phyloP scores from a whole-genome alignment of 2,329 filamentous ascomycete species.

The Macroventuria anomochaeta region DNA sequence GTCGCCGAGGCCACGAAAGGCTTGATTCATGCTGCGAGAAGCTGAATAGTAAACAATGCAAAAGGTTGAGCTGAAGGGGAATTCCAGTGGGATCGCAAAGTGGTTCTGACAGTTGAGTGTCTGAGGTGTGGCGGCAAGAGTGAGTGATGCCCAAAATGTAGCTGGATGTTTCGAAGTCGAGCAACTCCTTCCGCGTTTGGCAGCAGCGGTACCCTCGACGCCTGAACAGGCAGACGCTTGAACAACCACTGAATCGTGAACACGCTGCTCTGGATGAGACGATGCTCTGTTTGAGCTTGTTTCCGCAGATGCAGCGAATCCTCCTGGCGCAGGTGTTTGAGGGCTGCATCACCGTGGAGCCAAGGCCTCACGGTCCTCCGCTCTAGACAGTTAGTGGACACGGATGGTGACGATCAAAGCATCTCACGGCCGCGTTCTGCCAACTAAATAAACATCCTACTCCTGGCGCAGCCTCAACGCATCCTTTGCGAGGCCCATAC shows the following conservation, averaged over 20 bases:
- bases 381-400: conserved; percentile 6
- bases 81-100: neutral
- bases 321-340: neutral
- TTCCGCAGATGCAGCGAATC: conserved; percentile 10
- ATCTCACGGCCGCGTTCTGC: conserved; percentile 11
- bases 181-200: neutral
- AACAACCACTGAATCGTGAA: conserved; percentile 8
- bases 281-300: conserved; percentile 20
- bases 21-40: neutral
- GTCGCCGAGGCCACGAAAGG: conserved; percentile 1
- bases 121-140: neutral
- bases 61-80: neutral
- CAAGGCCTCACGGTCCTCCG: conserved; percentile 11
- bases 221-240: conserved; percentile 1
- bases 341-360: neutral
- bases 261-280: conserved; percentile 11
- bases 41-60: neutral
- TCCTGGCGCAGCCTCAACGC: conserved; percentile 11
- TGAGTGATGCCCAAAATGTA: neutral
- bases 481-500: conserved; percentile 4
- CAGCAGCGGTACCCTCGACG: neutral
- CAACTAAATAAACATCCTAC: conserved; percentile 9
- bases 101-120: neutral
- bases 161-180: conserved; percentile 8
- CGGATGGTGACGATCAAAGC: conserved; percentile 14